Evolutionary conservation across 306 rosid species (phyloP).

Genomic region (Quercus ilex): DNA sequence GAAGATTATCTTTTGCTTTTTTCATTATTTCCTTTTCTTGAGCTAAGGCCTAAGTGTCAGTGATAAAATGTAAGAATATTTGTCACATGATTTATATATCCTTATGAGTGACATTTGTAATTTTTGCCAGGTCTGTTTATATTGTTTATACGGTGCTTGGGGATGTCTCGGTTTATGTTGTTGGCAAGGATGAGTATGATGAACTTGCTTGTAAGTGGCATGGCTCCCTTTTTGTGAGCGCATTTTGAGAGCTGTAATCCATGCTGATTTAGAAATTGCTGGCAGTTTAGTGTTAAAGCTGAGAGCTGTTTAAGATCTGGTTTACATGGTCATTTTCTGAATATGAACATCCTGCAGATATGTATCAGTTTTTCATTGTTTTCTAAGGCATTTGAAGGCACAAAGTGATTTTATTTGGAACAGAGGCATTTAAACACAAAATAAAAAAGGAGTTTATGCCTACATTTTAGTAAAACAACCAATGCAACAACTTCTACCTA

Average conservation of each 20-base stretch:
- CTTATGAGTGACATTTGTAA: background rate
- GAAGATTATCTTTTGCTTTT: constrained; percentile 4
- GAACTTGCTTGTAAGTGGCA: constrained; percentile 82
- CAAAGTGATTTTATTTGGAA: background rate
- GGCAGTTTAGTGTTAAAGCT: background rate
- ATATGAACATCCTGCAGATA: background rate
- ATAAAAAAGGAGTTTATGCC: background rate
- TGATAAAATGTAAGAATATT: background rate
- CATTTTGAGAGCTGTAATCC: background rate
- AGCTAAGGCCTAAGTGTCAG: background rate
- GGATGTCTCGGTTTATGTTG: constrained; percentile 81
- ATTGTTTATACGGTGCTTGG: constrained; percentile 91
- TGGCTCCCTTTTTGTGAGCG: background rate
- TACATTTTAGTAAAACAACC: background rate
- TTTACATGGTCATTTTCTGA: background rate
- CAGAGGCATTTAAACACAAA: background rate
- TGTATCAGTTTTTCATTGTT: background rate
- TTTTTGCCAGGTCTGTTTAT: constrained; percentile 78
- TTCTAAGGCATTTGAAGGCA: background rate
- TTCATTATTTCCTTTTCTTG: background rate
- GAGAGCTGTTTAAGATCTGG: background rate
- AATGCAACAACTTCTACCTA: background rate
- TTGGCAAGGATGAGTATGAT: constrained; percentile 89
- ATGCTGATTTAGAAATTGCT: background rate
- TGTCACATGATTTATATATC: background rate